phyloP scores from a whole-genome alignment of 2,329 filamentous ascomycete genomes.

The Thelonectria olida region DNA sequence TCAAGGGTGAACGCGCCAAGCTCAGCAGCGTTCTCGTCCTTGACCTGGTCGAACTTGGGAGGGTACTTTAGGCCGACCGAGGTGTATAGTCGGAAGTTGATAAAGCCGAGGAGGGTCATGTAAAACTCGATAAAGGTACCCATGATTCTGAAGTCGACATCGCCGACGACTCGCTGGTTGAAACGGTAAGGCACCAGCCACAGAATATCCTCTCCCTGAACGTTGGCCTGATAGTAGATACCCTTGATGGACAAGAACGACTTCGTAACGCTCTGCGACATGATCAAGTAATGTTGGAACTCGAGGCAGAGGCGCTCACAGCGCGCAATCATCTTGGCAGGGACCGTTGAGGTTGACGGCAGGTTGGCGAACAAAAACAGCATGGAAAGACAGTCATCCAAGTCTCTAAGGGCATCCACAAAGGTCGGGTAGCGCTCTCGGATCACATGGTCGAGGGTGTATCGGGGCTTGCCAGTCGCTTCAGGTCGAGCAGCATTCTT shows the following conservation, averaged over 20 bases:
- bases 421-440: constrained; percentile 99
- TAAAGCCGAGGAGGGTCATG: constrained; percentile 92
- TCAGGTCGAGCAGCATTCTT: constrained; percentile 86
- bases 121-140: constrained; percentile 99
- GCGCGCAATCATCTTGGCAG: constrained; percentile 92
- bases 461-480: constrained; percentile 87
- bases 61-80: constrained; percentile 92
- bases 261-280: constrained; percentile 89
- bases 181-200: constrained; percentile 99
- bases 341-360: constrained; percentile 87
- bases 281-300: constrained; percentile 97
- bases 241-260: constrained; percentile 99
- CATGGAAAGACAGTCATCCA: constrained; percentile 97
- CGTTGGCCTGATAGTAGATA: constrained; percentile 98
- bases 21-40: constrained; percentile 90
- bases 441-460: constrained; percentile 95
- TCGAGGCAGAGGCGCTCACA: constrained; percentile 94
- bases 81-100: constrained; percentile 96
- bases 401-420: constrained; percentile 89
- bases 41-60: constrained; percentile 87
- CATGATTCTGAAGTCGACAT: constrained; percentile 99
- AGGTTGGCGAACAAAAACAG: constrained; percentile 97
- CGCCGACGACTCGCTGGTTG: constrained; percentile 91
- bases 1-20: constrained; percentile 91
- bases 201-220: constrained; percentile 94